Base-by-base conservation (phyloP, 257 asterid species). In the Solanum phureja region DNA sequence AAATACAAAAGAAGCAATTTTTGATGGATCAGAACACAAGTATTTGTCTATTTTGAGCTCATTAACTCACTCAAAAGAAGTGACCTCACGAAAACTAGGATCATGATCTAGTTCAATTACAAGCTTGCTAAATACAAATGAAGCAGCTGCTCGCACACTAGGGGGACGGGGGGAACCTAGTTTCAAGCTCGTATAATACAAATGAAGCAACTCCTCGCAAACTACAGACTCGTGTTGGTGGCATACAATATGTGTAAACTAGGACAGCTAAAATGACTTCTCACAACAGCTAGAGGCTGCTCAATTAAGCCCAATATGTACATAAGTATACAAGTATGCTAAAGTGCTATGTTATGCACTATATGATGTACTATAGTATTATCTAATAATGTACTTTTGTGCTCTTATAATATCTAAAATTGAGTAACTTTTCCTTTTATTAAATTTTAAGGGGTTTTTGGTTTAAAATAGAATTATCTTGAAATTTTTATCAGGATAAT, bases 11-110 rank as follows among this genome's bases (percentile, higher is more conserved):
- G 29, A 60, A 21, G 68, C 68, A 60, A 21, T 0, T 34, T 8
- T 0, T 3, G 14, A 3, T 34, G 46, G 14, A 33, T 72, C 27
- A 72, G 27, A 1, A 4, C 3, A 4, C 24, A 2, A 18, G 1
- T 34, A 33, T 72, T 72, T 5, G 5, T 3, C 24, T 14, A 72
- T 72, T 18, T 72, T 5, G 11, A 71, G 13, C 8, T 33, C 44
- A 2, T 9, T 1, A 16, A 4, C 6, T 18, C 79, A 18, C 2
- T 16, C 14, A 18, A 33, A 72, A 3, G 4, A 11, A 18, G 1
- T 4, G 9, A 72, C 27, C 34, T 13, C 79, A 33, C 7, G 0
- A 23, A 16, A 13, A 72, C 1, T 72, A 72, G 14, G 24, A 5
- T 3, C n/a, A 31, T 11, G 4, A 11, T 8, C 5, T 71, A 18